phyloP scores from a whole-genome alignment of 1,284 basidiomycete species.

The Naganishia liquefaciens region DNA sequence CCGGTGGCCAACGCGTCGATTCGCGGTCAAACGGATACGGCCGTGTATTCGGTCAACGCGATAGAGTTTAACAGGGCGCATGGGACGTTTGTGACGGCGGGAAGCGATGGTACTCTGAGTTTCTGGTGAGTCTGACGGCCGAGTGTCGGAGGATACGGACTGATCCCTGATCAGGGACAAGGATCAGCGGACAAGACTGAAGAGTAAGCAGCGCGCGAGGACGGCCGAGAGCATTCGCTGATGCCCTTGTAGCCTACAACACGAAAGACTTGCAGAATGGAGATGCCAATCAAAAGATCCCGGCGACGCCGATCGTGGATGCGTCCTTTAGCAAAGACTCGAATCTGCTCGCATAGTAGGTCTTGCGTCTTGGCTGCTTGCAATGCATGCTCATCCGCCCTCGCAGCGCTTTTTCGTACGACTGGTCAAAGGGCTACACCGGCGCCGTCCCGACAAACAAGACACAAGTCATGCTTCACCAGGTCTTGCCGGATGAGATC shows the following conservation, averaged over 20 bases:
- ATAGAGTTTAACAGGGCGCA: conserved; percentile 88
- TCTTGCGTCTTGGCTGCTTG: background rate
- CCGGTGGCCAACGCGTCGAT: conserved; percentile 24
- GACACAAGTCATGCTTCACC: conserved; percentile 87
- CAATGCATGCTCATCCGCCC: background rate
- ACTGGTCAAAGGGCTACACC: conserved; percentile 85
- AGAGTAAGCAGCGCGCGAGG: conserved; percentile 62
- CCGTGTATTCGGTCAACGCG: conserved; percentile 85
- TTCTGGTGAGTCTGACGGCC: conserved; percentile 34
- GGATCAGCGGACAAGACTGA: conserved; percentile 81
- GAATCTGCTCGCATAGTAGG: conserved; percentile 78
- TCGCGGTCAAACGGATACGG: conserved; percentile 29
- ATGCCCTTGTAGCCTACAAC: conserved; percentile 36
- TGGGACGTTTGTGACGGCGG: conserved; percentile 92
- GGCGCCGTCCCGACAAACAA: conserved; percentile 77
- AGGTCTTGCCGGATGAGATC: conserved; percentile 85
- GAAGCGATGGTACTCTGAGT: conserved; percentile 57
- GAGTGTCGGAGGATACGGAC: background rate
- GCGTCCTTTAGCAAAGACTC: conserved; percentile 81
- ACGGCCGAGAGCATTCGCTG: background rate
- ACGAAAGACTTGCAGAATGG: conserved; percentile 65
- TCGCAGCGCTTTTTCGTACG: conserved; percentile 71
- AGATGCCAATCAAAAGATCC: conserved; percentile 64
- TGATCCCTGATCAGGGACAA: conserved; percentile 71
- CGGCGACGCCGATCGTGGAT: conserved; percentile 54